Base-by-base conservation (phyloP, 306 rosid genomes). In the Quercus agrifolia region DNA sequence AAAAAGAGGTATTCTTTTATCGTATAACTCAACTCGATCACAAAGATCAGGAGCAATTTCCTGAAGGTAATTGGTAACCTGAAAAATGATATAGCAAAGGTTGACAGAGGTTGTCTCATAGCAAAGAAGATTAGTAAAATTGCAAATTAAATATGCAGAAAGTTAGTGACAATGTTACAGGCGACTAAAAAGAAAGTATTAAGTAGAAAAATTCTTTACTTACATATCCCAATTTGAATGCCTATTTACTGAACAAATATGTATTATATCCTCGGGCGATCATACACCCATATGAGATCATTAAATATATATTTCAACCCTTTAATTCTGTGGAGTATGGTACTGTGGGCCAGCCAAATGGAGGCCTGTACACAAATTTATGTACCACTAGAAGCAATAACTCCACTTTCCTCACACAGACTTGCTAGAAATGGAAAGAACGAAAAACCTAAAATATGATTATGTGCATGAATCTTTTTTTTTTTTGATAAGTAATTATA, bases 21-120 rank as follows among this genome's bases (percentile, higher is more conserved):
- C 79, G 74, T 86, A 83, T 63, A 93, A 86, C 82, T 93, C 98
- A 70, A 95, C 96, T 73, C 94, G 91, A 80, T 91, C 96, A 83
- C 96, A 95, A 49, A 95, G 98, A 85, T 91, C 88, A 57, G 99
- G 98, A 55, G 99, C 97, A 73, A 95, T 95, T 23, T 95, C 99
- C 91, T 93, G 99, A 77, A 95, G 99, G 91, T 95, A 95, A 84
- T 83, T 95, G 56, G 92, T 91, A 83, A 91, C 99, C 99, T 95
- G 90, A 64, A 74, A 74, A 58, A 76, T 44, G 28, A 84, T 21
- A 78, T 46, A 27, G 79, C 56, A 85, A 81, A 82, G 51, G 31
- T 49, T 44, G 12, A 62, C 76, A 56, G 19, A 74, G 41, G 71
- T 77, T 52, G 23, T 56, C 17, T 35, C 54, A 68, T 35, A 51